Conservation (phyloP, 371 early-diverging fungal species). For the Apophysomyces sp. region DNA sequence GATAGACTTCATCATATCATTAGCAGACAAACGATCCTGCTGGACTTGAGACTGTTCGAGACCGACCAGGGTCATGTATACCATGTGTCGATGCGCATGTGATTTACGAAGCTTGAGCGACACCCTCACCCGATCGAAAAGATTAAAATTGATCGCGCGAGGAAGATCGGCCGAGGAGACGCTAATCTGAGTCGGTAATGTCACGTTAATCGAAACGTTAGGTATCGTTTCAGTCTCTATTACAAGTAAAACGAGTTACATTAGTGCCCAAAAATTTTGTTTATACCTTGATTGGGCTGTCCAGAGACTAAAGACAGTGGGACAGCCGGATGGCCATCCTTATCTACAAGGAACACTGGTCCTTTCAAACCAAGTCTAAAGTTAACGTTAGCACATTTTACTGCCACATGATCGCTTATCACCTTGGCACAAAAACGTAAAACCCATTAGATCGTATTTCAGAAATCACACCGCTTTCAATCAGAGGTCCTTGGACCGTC, state of each 20-base stretch:
- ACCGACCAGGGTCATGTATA: slow-evolving; percentile 59
- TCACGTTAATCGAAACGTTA: slow-evolving; percentile 17
- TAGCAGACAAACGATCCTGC: slow-evolving; percentile 2
- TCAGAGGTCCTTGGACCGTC: slow-evolving; percentile 37
- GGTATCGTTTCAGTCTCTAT: slow-evolving; percentile 31
- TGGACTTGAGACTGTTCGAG: slow-evolving; percentile 28
- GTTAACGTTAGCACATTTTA: neutral
- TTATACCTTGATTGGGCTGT: slow-evolving; percentile 31
- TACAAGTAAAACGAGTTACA: neutral
- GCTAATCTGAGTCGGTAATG: slow-evolving; percentile 11
- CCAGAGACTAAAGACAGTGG: slow-evolving; percentile 63
- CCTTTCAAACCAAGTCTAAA: slow-evolving; percentile 65
- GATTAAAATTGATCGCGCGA: slow-evolving; percentile 40
- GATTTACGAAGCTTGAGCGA: slow-evolving; percentile 57
- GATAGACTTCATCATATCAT: slow-evolving; percentile 15
- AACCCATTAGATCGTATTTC: slow-evolving; percentile 78
- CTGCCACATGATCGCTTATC: slow-evolving; percentile 8
- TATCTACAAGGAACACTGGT: slow-evolving; percentile 65
- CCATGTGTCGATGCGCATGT: slow-evolving; percentile 61
- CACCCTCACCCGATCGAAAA: slow-evolving; percentile 63
- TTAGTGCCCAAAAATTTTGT: neutral
- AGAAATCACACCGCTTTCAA: slow-evolving; percentile 68
- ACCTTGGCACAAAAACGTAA: slow-evolving; percentile 71
- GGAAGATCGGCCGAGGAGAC: slow-evolving; percentile 27
- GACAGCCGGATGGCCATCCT: slow-evolving; percentile 49